phyloP scores from a whole-genome alignment of 768 basidiomycete species.

The Coprinopsis strossmayeri region DNA sequence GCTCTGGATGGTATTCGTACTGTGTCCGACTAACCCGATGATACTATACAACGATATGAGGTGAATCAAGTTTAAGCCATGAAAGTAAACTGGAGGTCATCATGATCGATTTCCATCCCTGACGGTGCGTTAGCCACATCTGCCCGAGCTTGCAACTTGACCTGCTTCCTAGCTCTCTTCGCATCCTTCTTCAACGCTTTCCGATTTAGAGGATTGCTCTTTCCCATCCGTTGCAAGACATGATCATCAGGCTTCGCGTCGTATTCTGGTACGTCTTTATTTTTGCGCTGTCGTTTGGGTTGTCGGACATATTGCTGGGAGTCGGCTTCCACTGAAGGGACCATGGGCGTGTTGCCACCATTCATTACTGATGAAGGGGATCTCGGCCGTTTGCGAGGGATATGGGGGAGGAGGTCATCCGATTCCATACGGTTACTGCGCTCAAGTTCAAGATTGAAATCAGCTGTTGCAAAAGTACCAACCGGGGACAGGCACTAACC shows the following conservation, averaged over 20 bases:
- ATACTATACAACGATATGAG: too few relatives aligned
- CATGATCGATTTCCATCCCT: constrained; percentile 43
- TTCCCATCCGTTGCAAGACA: constrained; percentile 39
- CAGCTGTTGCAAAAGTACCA: not conserved
- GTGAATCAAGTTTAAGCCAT: too few relatives aligned
- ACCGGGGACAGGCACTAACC: constrained; percentile 19
- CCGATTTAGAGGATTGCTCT: constrained; percentile 54
- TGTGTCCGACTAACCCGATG: too few relatives aligned
- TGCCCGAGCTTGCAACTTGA: constrained; percentile 22
- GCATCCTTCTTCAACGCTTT: constrained; percentile 56
- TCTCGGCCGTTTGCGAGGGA: constrained; percentile 28
- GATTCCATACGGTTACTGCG: constrained; percentile 27
- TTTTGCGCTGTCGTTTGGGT: constrained; percentile 57
- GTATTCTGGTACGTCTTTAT: constrained; percentile 47
- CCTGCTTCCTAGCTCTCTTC: constrained; percentile 54
- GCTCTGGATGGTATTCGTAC: too few relatives aligned
- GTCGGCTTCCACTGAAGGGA: constrained; percentile 11
- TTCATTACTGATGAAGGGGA: constrained; percentile 23
- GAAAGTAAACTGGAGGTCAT: constrained; percentile 40
- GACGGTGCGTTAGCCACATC: constrained; percentile 8
- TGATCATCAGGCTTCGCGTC: constrained; percentile 44
- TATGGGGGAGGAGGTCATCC: constrained; percentile 26
- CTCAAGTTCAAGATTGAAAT: not conserved
- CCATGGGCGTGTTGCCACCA: constrained; percentile 9
- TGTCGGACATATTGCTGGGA: constrained; percentile 26